phyloP scores from a whole-genome alignment of 2,329 filamentous ascomycete species.

The Torrubiella hemipterigena region DNA sequence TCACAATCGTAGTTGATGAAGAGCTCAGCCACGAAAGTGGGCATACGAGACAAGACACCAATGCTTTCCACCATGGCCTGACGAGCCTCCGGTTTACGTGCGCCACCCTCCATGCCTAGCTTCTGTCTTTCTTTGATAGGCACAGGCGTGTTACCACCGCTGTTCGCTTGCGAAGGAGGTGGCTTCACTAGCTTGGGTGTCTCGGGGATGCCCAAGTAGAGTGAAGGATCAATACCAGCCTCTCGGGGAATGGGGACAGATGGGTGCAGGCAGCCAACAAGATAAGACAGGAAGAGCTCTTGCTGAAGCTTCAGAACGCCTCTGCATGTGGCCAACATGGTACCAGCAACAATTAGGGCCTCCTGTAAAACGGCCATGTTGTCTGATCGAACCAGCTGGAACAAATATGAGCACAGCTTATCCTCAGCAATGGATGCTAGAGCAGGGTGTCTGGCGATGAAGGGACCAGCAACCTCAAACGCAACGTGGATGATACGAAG shows the following conservation, averaged over 20 bases:
- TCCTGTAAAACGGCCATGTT: conserved; percentile 93
- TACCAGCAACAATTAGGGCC: conserved; percentile 83
- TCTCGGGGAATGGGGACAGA: conserved; percentile 90
- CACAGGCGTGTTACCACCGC: conserved; percentile 80
- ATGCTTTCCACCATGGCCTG: conserved; percentile 98
- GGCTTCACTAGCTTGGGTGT: conserved; percentile 79
- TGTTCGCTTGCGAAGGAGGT: conserved; percentile 57
- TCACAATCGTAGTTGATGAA: conserved; percentile 99
- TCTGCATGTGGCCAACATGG: conserved; percentile 79
- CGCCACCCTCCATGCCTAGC: conserved; percentile 81
- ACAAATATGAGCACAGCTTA: conserved; percentile 83
- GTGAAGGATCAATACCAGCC: conserved; percentile 73
- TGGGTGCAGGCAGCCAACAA: conserved; percentile 88
- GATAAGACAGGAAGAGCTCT: conserved; percentile 86
- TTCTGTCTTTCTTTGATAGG: conserved; percentile 87
- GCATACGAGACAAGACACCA: conserved; percentile 81
- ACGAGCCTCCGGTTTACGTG: conserved; percentile 83
- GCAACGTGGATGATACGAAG: conserved; percentile 94
- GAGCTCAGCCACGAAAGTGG: conserved; percentile 86
- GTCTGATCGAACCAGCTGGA: conserved; percentile 91
- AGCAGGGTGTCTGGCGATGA: conserved; percentile 84
- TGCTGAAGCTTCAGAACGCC: conserved; percentile 89
- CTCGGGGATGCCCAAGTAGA: conserved; percentile 90
- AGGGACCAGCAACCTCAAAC: conserved; percentile 88
- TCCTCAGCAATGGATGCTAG: conserved; percentile 83